Conservation (phyloP, 1,139 yeast species). For the Blastobotrys capitulatus region DNA sequence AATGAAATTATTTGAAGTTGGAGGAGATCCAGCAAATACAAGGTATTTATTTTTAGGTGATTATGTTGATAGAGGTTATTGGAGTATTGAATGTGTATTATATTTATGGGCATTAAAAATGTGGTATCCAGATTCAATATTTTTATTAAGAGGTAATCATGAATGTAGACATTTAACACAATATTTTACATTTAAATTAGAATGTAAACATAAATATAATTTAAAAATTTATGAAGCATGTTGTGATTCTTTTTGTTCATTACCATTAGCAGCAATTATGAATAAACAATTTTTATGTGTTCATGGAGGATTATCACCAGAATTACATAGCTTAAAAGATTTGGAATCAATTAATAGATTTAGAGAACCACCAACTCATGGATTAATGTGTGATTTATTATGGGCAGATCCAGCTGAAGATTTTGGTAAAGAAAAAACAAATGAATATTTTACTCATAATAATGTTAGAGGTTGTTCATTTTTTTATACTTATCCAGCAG, state of each 20-base stretch:
- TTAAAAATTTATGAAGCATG: slow-evolving; percentile 64
- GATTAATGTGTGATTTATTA: slow-evolving; percentile 88
- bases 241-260: slow-evolving; percentile 73
- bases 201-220: slow-evolving; percentile 83
- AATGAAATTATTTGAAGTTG: slow-evolving; percentile 88
- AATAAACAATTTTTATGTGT: slow-evolving; percentile 93
- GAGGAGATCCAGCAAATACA: slow-evolving; percentile 81
- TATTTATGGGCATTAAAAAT: slow-evolving; percentile 77
- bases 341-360: slow-evolving; percentile 68
- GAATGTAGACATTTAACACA: slow-evolving; percentile 93
- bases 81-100: slow-evolving; percentile 81
- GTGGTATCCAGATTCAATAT: slow-evolving; percentile 68
- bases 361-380: slow-evolving; percentile 89
- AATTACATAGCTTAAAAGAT: slow-evolving; percentile 65
- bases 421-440: slow-evolving; percentile 66
- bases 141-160: slow-evolving; percentile 90
- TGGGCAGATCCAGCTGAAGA: slow-evolving; percentile 96
- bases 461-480: slow-evolving; percentile 89
- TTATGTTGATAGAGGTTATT: slow-evolving; percentile 93
- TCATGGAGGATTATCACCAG: slow-evolving; percentile 96
- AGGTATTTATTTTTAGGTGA: slow-evolving; percentile 88
- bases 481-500: slow-evolving; percentile 81
- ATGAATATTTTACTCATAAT: slow-evolving; percentile 57
- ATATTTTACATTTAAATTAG: slow-evolving; percentile 87
- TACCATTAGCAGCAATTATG: slow-evolving; percentile 93